Base-by-base conservation (phyloP, 495 filamentous ascomycete species). In the Parmelia sp. region DNA sequence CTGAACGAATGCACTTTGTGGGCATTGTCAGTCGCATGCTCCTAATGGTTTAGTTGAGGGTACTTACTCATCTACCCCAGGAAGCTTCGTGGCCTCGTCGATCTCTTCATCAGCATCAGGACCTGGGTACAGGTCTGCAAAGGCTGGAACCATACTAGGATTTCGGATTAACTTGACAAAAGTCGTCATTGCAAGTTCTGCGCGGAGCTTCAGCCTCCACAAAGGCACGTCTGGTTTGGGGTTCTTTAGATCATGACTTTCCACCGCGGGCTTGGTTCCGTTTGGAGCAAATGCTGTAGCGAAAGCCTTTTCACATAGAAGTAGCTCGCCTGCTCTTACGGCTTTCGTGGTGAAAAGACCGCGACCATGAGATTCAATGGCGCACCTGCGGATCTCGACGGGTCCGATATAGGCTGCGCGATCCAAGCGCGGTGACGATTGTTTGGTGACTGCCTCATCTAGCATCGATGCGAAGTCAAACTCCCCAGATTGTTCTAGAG, bases 301-400 rank as follows among this genome's bases (percentile, higher is more conserved):
- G 60, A 86, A 83, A 0, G 83, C 81, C 63, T 85, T 86, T 65
- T 86, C 82, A 57, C 79, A 83, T 21, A 84, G 62, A 1, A 86
- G 67, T 17, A 86, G 72, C 9, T 84, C 81, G 0, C 83, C 84
- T 0, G 76, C 76, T 57, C 77, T 71, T 57, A 86, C 76, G 14
- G 68, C 74, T 29, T 72, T 66, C 17, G 79, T 81, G 0, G 79
- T 75, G 62, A 83, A 85, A 4, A 83, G 64, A 3, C 81, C 81
- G 23, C 75, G 71, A 12, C 82, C 79, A 58, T 67, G 66, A 35
- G 59, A 68, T 1, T 65, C 49, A 2, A 72, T 67, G 0, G 49
- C 14, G 23, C 66, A 68, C 9, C 15, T 25, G 36, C 70, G 71
- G 6, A 78, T 63, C 42, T 65, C 47, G 8, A 74, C 72, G 17